Base-by-base conservation (phyloP, 2,329 filamentous ascomycete species). In the Diaporthe sp. region DNA sequence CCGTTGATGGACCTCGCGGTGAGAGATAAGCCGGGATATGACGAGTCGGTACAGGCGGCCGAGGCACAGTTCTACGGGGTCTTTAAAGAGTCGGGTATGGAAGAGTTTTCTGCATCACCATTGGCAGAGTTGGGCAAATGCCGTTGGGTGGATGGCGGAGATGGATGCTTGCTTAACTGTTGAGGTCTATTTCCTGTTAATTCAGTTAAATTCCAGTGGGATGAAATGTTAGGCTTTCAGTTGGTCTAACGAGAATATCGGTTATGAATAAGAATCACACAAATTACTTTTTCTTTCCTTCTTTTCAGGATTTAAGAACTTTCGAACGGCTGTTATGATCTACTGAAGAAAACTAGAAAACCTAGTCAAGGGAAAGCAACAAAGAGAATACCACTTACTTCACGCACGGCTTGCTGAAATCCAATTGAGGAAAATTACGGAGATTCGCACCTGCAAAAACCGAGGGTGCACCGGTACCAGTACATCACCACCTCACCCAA, bases 141-240 rank as follows among this genome's bases (percentile, higher is more conserved):
- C 28, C 55, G 55, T 3, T 60, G 55, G 55, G 55, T 60, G 9
- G 31, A 60, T 60, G 55, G 55, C 28, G 55, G 55, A 22, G 55
- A 60, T 39, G 55, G 55, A 37, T 60, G 55, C 34, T n/a, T 60
- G 31, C 9, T n/a, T 4, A 60, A 60, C 31, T 60, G 55, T 60
- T 60, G 15, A 58, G 31, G n/a, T 6, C 3, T 3, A 19, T 0
- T 34, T 12, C 17, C 12, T 15, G 17, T 31, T 10, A 7, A 10
- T 19, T 37, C 31, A 34, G 17, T 37, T 8, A 37, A 34, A 22
- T 7, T 31, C n/a, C 28, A 19, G 22, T 37, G 22, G 51, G 4
- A 19, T 34, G 17, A 22, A 37, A 19, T 22, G 13, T 6, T 22
- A 22, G 17, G 31, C 15, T 19, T 58, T 22, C 15, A 15, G 12